Conservation (phyloP, 1,284 basidiomycete genomes). For the Coniophora puteana region DNA sequence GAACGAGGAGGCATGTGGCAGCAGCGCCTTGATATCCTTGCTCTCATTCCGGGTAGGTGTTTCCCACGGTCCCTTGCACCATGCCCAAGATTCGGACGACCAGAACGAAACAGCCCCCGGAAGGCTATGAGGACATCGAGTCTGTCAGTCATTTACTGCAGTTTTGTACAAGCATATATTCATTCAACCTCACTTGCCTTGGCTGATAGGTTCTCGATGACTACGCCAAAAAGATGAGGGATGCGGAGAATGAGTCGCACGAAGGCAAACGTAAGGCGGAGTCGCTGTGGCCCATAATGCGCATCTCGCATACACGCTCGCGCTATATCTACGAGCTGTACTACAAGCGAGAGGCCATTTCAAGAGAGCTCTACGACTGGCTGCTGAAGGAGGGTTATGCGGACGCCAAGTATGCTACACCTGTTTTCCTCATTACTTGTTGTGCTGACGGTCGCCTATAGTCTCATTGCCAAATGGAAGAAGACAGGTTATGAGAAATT, state of each 20-base stretch:
- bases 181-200: constrained; percentile 12
- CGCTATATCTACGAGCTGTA: constrained; percentile 98
- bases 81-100: constrained; percentile 97
- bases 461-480: constrained; percentile 99
- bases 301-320: constrained; percentile 92
- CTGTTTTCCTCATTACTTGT: constrained; percentile 4
- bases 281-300: constrained; percentile 99
- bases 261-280: constrained; percentile 98
- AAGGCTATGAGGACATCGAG: constrained; percentile 97
- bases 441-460: constrained; percentile 30
- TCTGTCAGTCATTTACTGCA: constrained; percentile 38
- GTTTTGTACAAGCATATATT: background rate
- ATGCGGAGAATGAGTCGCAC: constrained; percentile 96
- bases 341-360: constrained; percentile 97
- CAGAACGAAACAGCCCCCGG: constrained; percentile 93
- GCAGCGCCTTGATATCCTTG: too few species aligned
- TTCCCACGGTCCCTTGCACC: constrained; percentile 23
- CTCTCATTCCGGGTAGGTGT: constrained; percentile 8
- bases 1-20: too few species aligned
- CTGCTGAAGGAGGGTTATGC: constrained; percentile 96
- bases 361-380: constrained; percentile 96
- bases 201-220: constrained; percentile 80
- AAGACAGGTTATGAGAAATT: constrained; percentile 98
- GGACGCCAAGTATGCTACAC: constrained; percentile 82
- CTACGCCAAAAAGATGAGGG: constrained; percentile 95